phyloP scores from a whole-genome alignment of 2,329 filamentous ascomycete genomes.

The Ophiosphaerella herpotricha region DNA sequence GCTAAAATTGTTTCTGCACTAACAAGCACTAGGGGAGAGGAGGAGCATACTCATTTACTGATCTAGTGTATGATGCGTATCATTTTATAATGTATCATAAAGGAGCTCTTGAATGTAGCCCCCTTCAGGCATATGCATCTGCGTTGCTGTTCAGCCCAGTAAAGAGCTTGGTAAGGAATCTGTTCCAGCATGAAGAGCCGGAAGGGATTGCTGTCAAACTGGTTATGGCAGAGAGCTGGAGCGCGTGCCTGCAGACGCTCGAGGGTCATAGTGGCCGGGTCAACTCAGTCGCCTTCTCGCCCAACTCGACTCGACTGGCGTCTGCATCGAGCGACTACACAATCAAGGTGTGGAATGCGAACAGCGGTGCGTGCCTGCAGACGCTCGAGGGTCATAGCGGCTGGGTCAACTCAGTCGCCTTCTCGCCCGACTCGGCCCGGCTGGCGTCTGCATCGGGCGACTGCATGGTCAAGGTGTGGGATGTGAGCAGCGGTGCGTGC shows the following conservation, averaged over 20 bases:
- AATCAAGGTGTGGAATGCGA: too few relatives aligned
- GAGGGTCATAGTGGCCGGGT: too few relatives aligned
- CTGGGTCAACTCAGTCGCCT: too few relatives aligned
- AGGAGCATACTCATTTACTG: not conserved
- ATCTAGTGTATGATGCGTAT: slow-evolving; percentile 12
- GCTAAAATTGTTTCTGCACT: not conserved
- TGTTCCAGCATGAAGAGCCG: slow-evolving; percentile 17
- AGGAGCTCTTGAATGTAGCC: slow-evolving; percentile 14
- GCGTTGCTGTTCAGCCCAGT: slow-evolving; percentile 22
- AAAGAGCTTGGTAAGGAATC: slow-evolving; percentile 12
- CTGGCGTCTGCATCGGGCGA: too few relatives aligned
- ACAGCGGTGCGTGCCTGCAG: too few relatives aligned
- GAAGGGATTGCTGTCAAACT: slow-evolving; percentile 11
- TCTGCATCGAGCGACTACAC: too few relatives aligned
- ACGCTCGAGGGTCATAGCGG: too few relatives aligned
- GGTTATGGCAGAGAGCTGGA: slow-evolving; percentile 1
- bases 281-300: too few relatives aligned
- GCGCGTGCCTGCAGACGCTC: not conserved
- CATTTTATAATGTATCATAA: slow-evolving; percentile 16
- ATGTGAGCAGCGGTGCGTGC: too few relatives aligned
- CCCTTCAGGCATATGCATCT: slow-evolving; percentile 28
- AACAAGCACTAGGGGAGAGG: not conserved
- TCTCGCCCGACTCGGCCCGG: too few relatives aligned
- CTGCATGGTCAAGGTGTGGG: too few relatives aligned
- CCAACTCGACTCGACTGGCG: too few relatives aligned